Evolutionary conservation across 441 rosid species (phyloP), one percentile per base, ranked within the genome.

Genomic region (Adansonia gregorii): DNA sequence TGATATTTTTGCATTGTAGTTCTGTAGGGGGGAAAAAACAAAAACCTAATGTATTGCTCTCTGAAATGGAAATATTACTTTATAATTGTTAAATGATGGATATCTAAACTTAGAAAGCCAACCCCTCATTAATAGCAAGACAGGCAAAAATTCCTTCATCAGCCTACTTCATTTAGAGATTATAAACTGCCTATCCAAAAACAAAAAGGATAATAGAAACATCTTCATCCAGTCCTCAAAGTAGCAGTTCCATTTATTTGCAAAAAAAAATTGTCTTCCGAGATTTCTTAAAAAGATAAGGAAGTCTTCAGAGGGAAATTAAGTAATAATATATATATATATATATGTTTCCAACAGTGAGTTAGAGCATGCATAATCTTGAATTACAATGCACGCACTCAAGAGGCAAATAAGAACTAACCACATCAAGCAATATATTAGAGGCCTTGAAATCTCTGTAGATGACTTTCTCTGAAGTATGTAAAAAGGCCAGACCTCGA

Each of bases 1-100:
- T 9, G 86, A 78, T 69, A 86, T 70, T 78, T 84, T 86, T 0
- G 86, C 85, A 55, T 84, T 83, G 63, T 76, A 81, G 35, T 56
- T 67, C 87, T 86, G 67, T 15, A 75, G 27, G 20, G 8, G 24
- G 8, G n/a, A 55, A 49, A 54, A 19, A 66, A 51, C 49, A 8
- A 22, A 66, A 41, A 39, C 17, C 14, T 24, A 11, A 1, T 24
- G 39, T 35, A 2, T 6, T 61, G n/a, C 6, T 20, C 0, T 35
- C 39, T 35, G 39, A 6, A 24, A 12, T 27, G 60, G 60, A 22
- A 55, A 55, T 6, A 20, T 1, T 6, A 22, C 41, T 60, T 59
- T 59, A 20, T 59, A 59, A 20, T 20, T 58, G 12, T 8, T 9
- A 22, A 59, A 59, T 59, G 35, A 54, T 3, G 35, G 35, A 59